Base-by-base conservation (phyloP, 1,139 yeast species). In the Candida frijolesensis region DNA sequence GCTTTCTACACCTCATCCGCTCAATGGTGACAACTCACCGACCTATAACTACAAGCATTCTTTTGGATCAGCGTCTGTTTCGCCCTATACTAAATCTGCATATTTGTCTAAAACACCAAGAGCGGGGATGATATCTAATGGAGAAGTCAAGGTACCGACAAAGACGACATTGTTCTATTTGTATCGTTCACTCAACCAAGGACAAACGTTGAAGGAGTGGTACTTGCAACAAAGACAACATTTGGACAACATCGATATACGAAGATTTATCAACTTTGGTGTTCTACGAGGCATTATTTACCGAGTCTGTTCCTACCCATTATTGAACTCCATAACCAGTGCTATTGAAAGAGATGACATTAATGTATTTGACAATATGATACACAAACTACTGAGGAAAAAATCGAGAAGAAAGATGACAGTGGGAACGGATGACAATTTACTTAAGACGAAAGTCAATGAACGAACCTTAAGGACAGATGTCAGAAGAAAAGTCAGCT, bases 251-350 rank as follows among this genome's bases (percentile, higher is more conserved):
- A 82, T 95, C 40, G 99, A 95, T 65, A 75, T 94, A 2, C 74
- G 98, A 53, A 71, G 96, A 46, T 89, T 95, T 60, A 75, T 94
- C 14, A 84, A 91, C 29, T 95, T 92, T 73, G 99, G 99, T 0
- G 79, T 90, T 2, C 73, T 90, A 37, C 80, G 90, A 55, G 91
- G 96, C 0, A 65, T 95, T 7, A 85, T 95, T 15, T 91, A 91
- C 64, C 71, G 98, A 47, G 89, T 91, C 1, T 80, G 88, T 53
- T 75, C 90, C 11, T 89, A 83, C 62, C 97, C 98, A 0, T 71
- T 90, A 2, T 66, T 77, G 54, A 73, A 67, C 53, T 70, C 69
- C 34, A 63, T 72, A 12, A 67, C 67, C 12, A 68, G 67, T 51
- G 71, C 73, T 27, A 70, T 71, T 11, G 78, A 71, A 54, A 61